A percentile compares a stretch with the other conserved stretches of the same genome.
These are phyloP conservation scores for Colletotrichum tamarilloi DNA, from an alignment of 2,329 filamentous ascomycete genomes.

Conservation along the genomic window DNA sequence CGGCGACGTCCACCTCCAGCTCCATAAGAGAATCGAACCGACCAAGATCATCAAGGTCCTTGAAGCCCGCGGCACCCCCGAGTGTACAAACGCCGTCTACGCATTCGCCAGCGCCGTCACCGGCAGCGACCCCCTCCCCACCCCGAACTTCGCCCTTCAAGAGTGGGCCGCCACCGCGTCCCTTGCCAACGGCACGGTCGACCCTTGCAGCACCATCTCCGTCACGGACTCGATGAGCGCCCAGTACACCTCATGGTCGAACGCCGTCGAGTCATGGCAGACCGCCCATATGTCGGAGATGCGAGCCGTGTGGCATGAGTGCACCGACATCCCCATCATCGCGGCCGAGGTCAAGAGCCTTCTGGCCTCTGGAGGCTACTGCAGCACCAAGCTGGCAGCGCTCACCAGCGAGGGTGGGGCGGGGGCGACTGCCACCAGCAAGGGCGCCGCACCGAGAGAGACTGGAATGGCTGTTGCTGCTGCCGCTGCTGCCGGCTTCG, in stretches of 20 bases:
- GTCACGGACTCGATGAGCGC: not conserved
- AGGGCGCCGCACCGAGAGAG: not conserved
- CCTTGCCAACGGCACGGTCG: not conserved
- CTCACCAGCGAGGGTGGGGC: not conserved
- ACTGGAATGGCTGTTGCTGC: slow-evolving; percentile 4
- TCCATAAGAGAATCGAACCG: slow-evolving; percentile 6
- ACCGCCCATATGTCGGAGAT: not conserved
- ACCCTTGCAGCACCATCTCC: not conserved
- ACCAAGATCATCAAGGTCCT: not conserved
- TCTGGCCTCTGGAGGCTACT: not conserved
- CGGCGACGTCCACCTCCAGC: not conserved
- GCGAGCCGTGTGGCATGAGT: not conserved
- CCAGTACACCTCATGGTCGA: not conserved
- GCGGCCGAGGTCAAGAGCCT: slow-evolving; percentile 2
- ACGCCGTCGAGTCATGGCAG: not conserved
- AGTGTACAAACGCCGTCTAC: not conserved
- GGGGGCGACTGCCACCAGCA: not conserved
- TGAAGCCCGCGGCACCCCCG: not conserved
- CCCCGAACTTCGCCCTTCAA: not conserved
- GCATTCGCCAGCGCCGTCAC: slow-evolving; percentile 5
- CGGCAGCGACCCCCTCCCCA: slow-evolving; percentile 4
- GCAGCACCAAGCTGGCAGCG: not conserved
- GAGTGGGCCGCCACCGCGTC: not conserved
- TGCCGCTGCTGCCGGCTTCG: not conserved
- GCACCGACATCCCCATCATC: slow-evolving; percentile 1